A percentile compares a stretch with the other conserved stretches of the same genome.
phyloP scores from a whole-genome alignment of 169 alveolate genomes.

The Plasmodium blacklocki region DNA sequence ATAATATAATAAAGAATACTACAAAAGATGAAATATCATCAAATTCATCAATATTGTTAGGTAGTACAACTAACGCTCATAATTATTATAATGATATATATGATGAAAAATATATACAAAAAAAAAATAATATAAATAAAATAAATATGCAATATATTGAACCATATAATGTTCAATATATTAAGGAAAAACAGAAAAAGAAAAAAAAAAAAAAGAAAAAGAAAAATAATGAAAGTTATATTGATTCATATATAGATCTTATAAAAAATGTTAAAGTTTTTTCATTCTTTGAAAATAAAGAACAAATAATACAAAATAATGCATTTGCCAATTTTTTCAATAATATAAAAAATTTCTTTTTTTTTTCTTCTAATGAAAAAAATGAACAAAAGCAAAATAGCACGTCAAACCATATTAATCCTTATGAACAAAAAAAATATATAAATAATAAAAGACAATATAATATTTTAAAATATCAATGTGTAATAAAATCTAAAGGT shows the following conservation, averaged over 20 bases:
- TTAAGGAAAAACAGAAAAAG: no score
- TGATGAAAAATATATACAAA: no score
- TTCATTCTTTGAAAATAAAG: conserved; percentile 14
- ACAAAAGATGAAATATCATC: no score
- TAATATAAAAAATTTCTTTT: conserved; percentile 27
- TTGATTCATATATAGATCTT: conserved; percentile 9
- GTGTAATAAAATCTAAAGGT: conserved; percentile 20
- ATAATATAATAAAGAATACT: no score
- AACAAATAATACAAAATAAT: neutral
- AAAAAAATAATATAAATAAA: no score
- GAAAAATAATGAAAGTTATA: neutral
- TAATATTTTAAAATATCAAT: conserved; percentile 13
- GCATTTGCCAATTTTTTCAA: conserved; percentile 24
- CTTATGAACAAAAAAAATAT: neutral
- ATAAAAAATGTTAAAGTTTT: conserved; percentile 17
- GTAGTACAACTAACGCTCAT: no score
- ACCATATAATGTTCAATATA: no score
- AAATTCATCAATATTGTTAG: no score
- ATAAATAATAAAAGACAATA: neutral
- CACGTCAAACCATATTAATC: neutral
- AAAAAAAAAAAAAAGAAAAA: neutral
- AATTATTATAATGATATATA: no score
- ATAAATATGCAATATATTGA: no score
- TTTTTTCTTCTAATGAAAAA: neutral
- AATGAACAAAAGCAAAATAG: neutral